A percentile compares a stretch with the other conserved stretches of the same genome.
Conservation (phyloP, 192 early-diverging fungal species). For the Backusella westeae region DNA sequence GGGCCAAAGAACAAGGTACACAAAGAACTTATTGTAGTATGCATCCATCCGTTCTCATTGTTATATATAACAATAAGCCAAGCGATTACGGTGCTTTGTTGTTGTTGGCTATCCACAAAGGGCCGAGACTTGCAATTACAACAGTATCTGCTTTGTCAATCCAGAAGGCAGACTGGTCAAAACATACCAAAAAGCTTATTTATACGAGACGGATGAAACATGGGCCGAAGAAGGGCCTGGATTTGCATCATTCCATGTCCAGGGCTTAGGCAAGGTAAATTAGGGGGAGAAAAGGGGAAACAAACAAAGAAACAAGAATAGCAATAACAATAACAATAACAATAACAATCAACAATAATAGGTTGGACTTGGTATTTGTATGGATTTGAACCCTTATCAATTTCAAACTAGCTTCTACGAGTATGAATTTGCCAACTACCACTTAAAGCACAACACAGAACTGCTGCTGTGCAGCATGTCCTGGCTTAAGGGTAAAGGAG, state of each 20-base stretch:
- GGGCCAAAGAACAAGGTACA: conserved; percentile 64
- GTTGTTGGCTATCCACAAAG: conserved; percentile 71
- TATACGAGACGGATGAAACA: conserved; percentile 67
- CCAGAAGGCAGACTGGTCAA: conserved; percentile 44
- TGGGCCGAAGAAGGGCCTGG: conserved; percentile 73
- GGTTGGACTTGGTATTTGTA: conserved; percentile 81
- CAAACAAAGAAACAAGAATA: background rate
- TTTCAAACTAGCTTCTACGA: conserved; percentile 62
- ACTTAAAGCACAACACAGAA: conserved; percentile 42
- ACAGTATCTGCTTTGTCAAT: conserved; percentile 60
- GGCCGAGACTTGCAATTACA: conserved; percentile 48
- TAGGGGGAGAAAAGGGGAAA: background rate
- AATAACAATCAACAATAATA: conserved; percentile 6
- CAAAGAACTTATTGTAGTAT: too few species aligned
- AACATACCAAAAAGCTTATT: conserved; percentile 69
- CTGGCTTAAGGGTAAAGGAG: conserved; percentile 50
- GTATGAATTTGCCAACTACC: conserved; percentile 72
- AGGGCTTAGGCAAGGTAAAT: conserved; percentile 55
- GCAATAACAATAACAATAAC: background rate
- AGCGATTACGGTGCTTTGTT: conserved; percentile 50
- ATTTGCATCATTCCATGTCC: conserved; percentile 52
- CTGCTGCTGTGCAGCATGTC: conserved; percentile 67
- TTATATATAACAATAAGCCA: conserved; percentile 32
- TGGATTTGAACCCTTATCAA: conserved; percentile 80
- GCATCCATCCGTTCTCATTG: too few species aligned